phyloP scores from a whole-genome alignment of 139 green algal species.

The Diplosphaera chodatii region DNA sequence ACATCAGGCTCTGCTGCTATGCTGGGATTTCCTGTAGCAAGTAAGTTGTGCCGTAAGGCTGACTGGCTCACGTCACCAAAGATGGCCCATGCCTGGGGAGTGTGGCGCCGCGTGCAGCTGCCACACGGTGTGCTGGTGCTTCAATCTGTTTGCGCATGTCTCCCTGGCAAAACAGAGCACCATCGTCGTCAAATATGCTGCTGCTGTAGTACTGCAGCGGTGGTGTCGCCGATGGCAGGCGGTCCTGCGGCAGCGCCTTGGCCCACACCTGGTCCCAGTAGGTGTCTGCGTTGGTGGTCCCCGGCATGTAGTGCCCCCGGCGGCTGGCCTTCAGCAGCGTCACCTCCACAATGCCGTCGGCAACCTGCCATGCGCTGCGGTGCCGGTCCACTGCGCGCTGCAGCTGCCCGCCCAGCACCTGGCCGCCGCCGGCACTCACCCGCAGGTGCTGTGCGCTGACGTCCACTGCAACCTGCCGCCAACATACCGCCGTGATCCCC shows the following conservation, averaged over 20 bases:
- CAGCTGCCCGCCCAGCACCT: conserved; percentile 49
- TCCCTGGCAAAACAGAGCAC: not conserved
- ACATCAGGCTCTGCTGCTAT: no score
- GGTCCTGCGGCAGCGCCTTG: not conserved
- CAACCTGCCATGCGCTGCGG: conserved; percentile 67
- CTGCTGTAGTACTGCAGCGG: not conserved
- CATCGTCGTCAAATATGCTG: not conserved
- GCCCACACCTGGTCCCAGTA: conserved; percentile 44
- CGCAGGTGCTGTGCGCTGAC: conserved; percentile 27
- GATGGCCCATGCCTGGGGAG: no score
- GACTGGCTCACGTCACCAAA: no score
- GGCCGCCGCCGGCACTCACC: conserved; percentile 30
- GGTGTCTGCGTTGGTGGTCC: conserved; percentile 62
- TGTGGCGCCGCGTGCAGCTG: no score
- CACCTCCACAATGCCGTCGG: conserved; percentile 68
- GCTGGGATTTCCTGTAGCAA: no score
- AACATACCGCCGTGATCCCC: no score
- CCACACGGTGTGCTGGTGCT: not conserved
- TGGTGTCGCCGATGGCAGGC: not conserved
- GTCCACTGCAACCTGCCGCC: conserved; percentile 30
- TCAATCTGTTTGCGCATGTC: not conserved
- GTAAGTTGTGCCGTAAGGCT: no score
- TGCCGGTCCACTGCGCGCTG: conserved; percentile 56
- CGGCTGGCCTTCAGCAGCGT: conserved; percentile 73
- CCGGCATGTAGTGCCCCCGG: conserved; percentile 63